Evolutionary conservation across 2,329 filamentous ascomycete genomes (phyloP).

Genomic region (Ascochyta pisi): DNA sequence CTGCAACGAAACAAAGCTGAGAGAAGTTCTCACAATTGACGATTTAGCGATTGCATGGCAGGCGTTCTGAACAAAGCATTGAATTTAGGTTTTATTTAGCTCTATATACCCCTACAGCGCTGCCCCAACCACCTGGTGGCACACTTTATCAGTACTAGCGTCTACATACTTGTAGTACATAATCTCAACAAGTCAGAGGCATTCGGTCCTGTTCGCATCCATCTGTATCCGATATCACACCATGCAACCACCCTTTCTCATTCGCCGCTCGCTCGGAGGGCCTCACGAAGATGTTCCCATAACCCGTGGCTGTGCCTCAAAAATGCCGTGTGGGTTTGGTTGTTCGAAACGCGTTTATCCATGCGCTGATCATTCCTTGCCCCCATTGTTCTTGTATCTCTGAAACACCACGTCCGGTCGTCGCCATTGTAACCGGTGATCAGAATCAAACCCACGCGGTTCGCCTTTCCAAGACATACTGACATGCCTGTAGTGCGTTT

Average conservation of each 20-base stretch:
- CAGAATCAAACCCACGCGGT: not conserved
- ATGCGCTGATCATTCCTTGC: slow-evolving; percentile 7
- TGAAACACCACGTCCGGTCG: slow-evolving; percentile 2
- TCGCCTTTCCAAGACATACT: not conserved
- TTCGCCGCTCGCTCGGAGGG: not conserved
- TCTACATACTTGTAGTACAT: not conserved
- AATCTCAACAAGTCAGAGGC: slow-evolving; percentile 6
- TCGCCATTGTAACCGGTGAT: not conserved
- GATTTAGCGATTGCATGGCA: slow-evolving; percentile 19
- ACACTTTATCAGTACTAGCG: not conserved
- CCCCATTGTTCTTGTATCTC: slow-evolving; percentile 3
- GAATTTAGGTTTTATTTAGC: slow-evolving; percentile 6
- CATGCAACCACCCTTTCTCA: not conserved
- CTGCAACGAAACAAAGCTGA: slow-evolving; percentile 11
- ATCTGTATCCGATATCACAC: not conserved
- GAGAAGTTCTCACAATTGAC: slow-evolving; percentile 11
- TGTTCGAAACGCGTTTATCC: slow-evolving; percentile 5
- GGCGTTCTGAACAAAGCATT: slow-evolving; percentile 9
- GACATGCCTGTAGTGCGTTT: slow-evolving; percentile 13
- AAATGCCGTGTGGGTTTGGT: not conserved
- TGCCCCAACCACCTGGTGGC: not conserved
- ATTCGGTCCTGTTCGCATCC: not conserved
- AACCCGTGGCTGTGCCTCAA: not conserved
- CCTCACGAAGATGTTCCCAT: not conserved
- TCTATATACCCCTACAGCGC: slow-evolving; percentile 15